Evolutionary conservation across 179 eudicot species (phyloP).

Genomic region (Spergularia azorica): DNA sequence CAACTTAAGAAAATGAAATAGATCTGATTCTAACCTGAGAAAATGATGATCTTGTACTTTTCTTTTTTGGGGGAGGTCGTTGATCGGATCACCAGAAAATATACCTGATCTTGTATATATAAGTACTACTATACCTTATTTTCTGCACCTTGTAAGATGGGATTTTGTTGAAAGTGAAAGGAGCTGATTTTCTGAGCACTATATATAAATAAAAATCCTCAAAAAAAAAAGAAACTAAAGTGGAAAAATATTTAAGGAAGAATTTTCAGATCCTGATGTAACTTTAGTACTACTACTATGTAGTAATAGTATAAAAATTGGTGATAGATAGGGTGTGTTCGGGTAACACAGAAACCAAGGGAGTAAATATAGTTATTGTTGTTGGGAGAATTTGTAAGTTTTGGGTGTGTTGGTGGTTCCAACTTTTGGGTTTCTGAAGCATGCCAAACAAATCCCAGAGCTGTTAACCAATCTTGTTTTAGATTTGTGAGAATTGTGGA

Average conservation of each 20-base stretch:
- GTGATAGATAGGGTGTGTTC: background rate
- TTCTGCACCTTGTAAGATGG: background rate
- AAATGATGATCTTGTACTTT: background rate
- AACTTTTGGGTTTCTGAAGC: slow-evolving; percentile 38
- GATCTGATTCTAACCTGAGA: slow-evolving; percentile 13
- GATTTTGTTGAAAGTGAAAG: slow-evolving; percentile 26
- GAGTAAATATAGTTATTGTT: slow-evolving; percentile 25
- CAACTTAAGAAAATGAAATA: background rate
- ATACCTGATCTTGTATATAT: background rate
- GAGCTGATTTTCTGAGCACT: slow-evolving; percentile 18
- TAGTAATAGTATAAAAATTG: too few relatives aligned
- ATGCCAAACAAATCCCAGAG: slow-evolving; percentile 69
- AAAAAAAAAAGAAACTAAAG: background rate
- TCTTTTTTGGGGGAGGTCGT: background rate
- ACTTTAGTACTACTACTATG: too few relatives aligned
- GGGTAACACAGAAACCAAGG: slow-evolving; percentile 49
- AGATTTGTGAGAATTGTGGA: slow-evolving; percentile 64
- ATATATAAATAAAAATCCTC: slow-evolving; percentile 4
- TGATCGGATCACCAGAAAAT: background rate
- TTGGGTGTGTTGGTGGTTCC: slow-evolving; percentile 25
- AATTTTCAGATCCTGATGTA: background rate
- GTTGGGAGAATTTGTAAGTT: slow-evolving; percentile 24
- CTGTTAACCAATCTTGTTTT: slow-evolving; percentile 50
- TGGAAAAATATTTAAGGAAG: background rate
- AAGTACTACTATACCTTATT: background rate